Evolutionary conservation across 495 filamentous ascomycete genomes (phyloP), one percentile per base, ranked within the genome.

Genomic region (Neurospora discreta): DNA sequence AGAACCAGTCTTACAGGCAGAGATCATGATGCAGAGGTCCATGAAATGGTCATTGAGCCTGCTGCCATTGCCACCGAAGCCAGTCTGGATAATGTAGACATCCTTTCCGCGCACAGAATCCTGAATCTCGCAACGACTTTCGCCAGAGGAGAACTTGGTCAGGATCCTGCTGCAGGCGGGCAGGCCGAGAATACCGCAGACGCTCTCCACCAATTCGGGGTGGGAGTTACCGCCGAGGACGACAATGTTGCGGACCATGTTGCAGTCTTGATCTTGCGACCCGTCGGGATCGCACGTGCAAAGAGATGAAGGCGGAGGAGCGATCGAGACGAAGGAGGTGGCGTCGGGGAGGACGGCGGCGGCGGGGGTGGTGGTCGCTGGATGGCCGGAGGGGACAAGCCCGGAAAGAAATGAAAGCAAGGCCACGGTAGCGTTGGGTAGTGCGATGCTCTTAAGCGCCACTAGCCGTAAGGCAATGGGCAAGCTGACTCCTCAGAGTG

Each of bases 71-170:
- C 73, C 78, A 69, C 94, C 94, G 42, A 78, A 80, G 58, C 75
- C 75, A 10, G 91, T 93, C 79, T 98, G 94, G 75, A 98, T 92
- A 80, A 98, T 96, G 83, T 96, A 97, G 77, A 99, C 94, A 87
- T 98, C 95, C 80, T 99, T 99, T 74, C 91, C 95, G 77, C 95
- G 93, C 38, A 99, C 96, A 26, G 92, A 95, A 83, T 99, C 95
- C 77, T 93, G 85, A 76, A 99, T 95, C 82, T 99, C 95, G 71
- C 97, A 93, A 36, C 95, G 89, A 71, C 92, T 97, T 74, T 98
- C 96, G 67, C 95, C 95, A 68, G 96, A 93, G 15, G 92, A 91
- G 84, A 99, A 99, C 83, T 98, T 98, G 75, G 87, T 90, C 68
- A 98, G 87, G 72, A 94, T 87, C 69, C 93, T 91, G 74, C 92